These are phyloP conservation scores for Wickerhamomyces tratensis DNA, from an alignment of 805 yeast genomes.

Conservation along the genomic window DNA sequence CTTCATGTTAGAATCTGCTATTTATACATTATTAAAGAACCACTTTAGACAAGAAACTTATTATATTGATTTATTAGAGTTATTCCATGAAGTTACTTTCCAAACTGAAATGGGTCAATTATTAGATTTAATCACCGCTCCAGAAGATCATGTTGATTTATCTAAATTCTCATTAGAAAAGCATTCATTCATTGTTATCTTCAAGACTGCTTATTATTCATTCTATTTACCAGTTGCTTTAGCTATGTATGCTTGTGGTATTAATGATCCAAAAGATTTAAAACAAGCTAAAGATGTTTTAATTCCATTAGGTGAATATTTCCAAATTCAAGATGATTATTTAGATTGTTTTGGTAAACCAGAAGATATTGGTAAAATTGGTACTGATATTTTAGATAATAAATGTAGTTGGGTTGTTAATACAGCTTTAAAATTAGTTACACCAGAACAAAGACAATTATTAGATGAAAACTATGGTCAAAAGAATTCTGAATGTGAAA, in stretches of 20 bases:
- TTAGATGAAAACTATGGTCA: conserved; percentile 88
- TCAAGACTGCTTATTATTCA: conserved; percentile 95
- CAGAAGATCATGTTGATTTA: conserved; percentile 89
- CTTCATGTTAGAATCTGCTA: conserved; percentile 92
- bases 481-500: conserved; percentile 63
- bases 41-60: conserved; percentile 76
- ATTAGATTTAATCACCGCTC: conserved; percentile 92
- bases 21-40: conserved; percentile 80
- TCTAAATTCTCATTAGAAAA: conserved; percentile 77
- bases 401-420: conserved; percentile 97
- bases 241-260: conserved; percentile 90
- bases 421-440: conserved; percentile 74
- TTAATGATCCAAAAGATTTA: conserved; percentile 60
- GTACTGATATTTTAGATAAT: conserved; percentile 97
- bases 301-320: conserved; percentile 94
- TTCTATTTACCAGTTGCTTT: conserved; percentile 96
- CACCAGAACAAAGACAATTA: conserved; percentile 70
- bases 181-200: conserved; percentile 91
- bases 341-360: conserved; percentile 97
- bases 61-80: conserved; percentile 83
- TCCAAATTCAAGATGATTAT: conserved; percentile 97
- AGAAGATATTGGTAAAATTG: conserved; percentile 94
- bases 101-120: conserved; percentile 97
- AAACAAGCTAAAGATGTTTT: conserved; percentile 81
- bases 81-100: conserved; percentile 95